phyloP scores from a whole-genome alignment of 176 grass and related monocot species.

The Avena sativa region DNA sequence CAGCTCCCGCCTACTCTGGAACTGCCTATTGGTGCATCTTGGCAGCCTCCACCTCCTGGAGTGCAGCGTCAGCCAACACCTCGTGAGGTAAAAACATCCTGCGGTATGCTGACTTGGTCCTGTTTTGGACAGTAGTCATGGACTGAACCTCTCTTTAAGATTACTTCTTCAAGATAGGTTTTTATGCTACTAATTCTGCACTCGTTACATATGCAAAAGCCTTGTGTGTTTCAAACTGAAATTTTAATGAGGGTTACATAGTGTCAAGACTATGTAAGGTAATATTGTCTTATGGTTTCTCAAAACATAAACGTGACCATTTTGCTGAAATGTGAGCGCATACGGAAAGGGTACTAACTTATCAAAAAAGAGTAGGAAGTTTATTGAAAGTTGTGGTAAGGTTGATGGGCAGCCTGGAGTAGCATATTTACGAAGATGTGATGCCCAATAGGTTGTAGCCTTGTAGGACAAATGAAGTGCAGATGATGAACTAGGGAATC shows the following conservation, averaged over 20 bases:
- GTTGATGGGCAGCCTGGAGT: not conserved
- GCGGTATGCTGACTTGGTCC: too few species aligned
- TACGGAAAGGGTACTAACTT: not conserved
- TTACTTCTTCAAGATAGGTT: not conserved
- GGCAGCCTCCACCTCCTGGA: too few species aligned
- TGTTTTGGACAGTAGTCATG: not conserved
- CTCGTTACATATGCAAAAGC: not conserved
- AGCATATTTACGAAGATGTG: not conserved
- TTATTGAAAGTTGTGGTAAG: not conserved
- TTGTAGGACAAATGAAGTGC: not conserved
- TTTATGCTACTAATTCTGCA: not conserved
- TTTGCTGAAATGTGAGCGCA: not conserved
- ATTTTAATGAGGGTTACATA: not conserved
- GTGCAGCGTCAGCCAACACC: not conserved
- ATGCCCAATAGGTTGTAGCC: not conserved
- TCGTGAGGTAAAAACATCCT: not conserved
- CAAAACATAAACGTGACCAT: not conserved
- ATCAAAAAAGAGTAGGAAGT: not conserved
- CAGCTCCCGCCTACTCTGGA: too few species aligned
- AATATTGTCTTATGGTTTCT: not conserved
- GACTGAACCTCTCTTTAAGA: not conserved
- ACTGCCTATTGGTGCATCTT: too few species aligned
- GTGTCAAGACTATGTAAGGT: not conserved
- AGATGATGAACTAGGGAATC: slow-evolving; percentile 1
- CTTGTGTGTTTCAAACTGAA: not conserved